A percentile compares a stretch with the other conserved stretches of the same genome.
phyloP scores from a whole-genome alignment of 495 filamentous ascomycete species.

The Penicillium salamii region DNA sequence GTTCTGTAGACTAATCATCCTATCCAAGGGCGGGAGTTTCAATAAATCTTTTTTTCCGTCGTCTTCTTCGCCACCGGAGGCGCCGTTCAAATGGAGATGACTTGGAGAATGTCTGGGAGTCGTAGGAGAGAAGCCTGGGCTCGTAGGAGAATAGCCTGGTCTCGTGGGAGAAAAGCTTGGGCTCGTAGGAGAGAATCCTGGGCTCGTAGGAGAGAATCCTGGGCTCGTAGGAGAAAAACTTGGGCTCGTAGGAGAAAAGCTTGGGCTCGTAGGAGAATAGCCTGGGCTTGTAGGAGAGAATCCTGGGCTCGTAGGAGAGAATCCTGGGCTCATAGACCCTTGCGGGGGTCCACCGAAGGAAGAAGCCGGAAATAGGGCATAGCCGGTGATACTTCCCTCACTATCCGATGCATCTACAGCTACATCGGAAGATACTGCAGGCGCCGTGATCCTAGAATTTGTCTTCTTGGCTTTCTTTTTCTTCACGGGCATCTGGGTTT shows the following conservation, averaged over 20 bases:
- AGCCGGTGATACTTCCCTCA: too few species aligned
- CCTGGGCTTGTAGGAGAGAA: not conserved
- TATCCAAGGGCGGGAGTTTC: not conserved
- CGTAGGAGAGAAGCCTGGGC: too few species aligned
- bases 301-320: not conserved
- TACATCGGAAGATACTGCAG: too few species aligned
- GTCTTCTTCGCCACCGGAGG: constrained; percentile 3
- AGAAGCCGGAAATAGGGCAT: too few species aligned
- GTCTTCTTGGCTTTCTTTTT: not conserved
- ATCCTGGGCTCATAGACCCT: too few species aligned
- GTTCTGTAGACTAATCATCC: not conserved
- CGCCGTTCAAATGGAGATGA: too few species aligned
- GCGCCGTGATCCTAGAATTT: too few species aligned
- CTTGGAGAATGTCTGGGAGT: too few species aligned
- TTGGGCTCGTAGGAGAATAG: not conserved
- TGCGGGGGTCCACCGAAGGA: too few species aligned
- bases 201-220: not conserved
- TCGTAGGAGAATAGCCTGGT: too few species aligned
- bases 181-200: not conserved
- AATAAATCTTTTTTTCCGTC: not conserved
- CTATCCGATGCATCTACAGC: too few species aligned
- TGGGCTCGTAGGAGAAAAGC: not conserved
- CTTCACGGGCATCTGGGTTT: not conserved
- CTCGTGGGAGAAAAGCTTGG: too few species aligned
- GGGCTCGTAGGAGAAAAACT: not conserved